Percentiles rank a stretch among this genome's conserved stretches.
Evolutionary conservation across 1,139 yeast species (phyloP).

Genomic region (Sugiyamaella japonica): DNA sequence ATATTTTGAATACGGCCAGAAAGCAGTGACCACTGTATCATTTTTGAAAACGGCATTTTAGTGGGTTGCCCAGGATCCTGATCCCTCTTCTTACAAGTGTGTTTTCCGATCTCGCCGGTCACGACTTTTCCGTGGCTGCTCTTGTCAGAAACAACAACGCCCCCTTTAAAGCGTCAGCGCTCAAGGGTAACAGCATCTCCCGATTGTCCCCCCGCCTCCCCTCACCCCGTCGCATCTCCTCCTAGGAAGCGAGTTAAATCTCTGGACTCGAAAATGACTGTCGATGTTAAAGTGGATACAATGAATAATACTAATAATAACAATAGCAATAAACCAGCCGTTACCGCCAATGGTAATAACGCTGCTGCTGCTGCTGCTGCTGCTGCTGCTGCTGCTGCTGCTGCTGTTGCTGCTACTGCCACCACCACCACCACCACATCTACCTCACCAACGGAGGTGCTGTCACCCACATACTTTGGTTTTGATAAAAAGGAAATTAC

Average conservation of each 20-base stretch:
- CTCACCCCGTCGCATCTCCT: slow-evolving; percentile 2
- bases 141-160: slow-evolving; percentile 5
- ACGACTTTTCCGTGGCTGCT: slow-evolving; percentile 5
- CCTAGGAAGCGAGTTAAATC: slow-evolving; percentile 4
- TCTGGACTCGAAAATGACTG: slow-evolving; percentile 5
- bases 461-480: slow-evolving; percentile 27
- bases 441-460: slow-evolving; percentile 9
- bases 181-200: slow-evolving; percentile 15
- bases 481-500: slow-evolving; percentile 48
- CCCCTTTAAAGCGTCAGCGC: slow-evolving; percentile 10
- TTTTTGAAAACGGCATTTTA: too few relatives aligned
- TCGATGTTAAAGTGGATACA: not conserved
- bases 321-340: not conserved
- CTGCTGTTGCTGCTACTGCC: not conserved
- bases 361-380: not conserved
- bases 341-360: not conserved
- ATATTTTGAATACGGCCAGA: too few relatives aligned
- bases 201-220: not conserved
- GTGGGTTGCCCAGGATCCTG: not conserved
- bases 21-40: too few relatives aligned
- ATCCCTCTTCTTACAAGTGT: not conserved
- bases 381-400: too few relatives aligned
- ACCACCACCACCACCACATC: not conserved
- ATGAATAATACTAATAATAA: not conserved
- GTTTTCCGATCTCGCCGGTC: not conserved